These are phyloP conservation scores for Acacia concinna DNA, from an alignment of 331 rosid genomes.

Conservation along the genomic window DNA sequence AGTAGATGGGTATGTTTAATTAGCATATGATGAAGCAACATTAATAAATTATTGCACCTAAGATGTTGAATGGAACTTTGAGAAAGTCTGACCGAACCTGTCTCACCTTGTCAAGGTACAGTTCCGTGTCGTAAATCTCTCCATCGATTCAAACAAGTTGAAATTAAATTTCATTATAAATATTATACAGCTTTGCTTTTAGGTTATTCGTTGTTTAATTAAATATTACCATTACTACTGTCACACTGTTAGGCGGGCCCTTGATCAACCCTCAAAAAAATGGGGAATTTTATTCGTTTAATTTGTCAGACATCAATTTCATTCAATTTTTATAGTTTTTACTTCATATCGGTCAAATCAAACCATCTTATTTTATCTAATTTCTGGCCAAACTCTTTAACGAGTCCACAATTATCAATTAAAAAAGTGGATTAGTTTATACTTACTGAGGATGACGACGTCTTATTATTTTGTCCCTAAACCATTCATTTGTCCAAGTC, in stretches of 20 bases:
- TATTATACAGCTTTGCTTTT: neutral
- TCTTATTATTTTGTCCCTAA: neutral
- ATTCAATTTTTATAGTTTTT: slow-evolving; percentile 3
- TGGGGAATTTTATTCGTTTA: neutral
- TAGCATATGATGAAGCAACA: neutral
- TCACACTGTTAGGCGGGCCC: neutral
- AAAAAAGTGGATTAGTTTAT: neutral
- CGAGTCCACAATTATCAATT: neutral
- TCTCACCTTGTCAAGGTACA: neutral
- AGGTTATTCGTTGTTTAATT: neutral
- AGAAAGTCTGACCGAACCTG: slow-evolving; percentile 22
- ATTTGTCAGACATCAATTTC: neutral
- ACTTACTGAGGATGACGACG: neutral
- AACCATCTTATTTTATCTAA: neutral
- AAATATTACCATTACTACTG: no score
- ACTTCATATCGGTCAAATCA: neutral
- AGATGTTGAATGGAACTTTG: neutral
- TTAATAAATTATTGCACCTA: neutral
- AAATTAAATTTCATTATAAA: neutral
- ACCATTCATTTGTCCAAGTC: neutral
- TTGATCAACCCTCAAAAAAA: neutral
- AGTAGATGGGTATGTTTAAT: no score
- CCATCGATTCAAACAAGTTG: slow-evolving; percentile 22
- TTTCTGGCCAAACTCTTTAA: neutral
- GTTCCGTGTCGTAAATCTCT: neutral